These are phyloP conservation scores for Peziza echinospora DNA, from an alignment of 495 filamentous ascomycete species.

Conservation along the genomic window DNA sequence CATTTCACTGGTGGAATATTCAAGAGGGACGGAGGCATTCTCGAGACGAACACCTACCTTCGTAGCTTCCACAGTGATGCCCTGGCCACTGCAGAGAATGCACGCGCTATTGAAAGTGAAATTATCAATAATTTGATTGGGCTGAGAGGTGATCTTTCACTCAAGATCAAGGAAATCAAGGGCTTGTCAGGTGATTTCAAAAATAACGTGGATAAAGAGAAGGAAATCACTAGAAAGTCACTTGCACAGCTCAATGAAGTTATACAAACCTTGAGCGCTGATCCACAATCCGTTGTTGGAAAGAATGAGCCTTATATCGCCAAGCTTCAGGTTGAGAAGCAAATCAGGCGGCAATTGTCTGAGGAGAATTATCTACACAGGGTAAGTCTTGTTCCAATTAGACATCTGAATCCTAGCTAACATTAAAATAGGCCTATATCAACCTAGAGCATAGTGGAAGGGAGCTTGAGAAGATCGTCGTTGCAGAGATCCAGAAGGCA, in stretches of 20 bases:
- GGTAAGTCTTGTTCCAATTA: constrained; percentile 27
- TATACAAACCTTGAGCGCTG: constrained; percentile 53
- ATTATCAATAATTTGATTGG: constrained; percentile 73
- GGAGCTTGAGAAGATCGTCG: constrained; percentile 84
- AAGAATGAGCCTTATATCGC: constrained; percentile 84
- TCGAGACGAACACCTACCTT: constrained; percentile 65
- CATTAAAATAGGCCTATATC: constrained; percentile 51
- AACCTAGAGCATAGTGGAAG: constrained; percentile 88
- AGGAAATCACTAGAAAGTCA: constrained; percentile 43
- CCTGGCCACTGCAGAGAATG: constrained; percentile 68
- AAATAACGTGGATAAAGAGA: constrained; percentile 64
- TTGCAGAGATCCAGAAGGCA: constrained; percentile 90
- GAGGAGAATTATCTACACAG: constrained; percentile 94
- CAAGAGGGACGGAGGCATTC: constrained; percentile 54
- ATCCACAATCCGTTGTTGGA: constrained; percentile 49
- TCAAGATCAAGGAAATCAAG: constrained; percentile 97
- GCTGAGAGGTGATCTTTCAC: constrained; percentile 64
- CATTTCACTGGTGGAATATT: constrained; percentile 46
- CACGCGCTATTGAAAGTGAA: constrained; percentile 70
- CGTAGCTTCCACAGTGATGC: constrained; percentile 62
- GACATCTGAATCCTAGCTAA: neutral
- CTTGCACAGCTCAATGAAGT: constrained; percentile 62
- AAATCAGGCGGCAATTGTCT: constrained; percentile 78
- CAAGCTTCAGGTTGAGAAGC: constrained; percentile 60
- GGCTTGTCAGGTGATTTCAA: constrained; percentile 82